phyloP scores from a whole-genome alignment of 441 rosid species.

The Mallotus repandus region DNA sequence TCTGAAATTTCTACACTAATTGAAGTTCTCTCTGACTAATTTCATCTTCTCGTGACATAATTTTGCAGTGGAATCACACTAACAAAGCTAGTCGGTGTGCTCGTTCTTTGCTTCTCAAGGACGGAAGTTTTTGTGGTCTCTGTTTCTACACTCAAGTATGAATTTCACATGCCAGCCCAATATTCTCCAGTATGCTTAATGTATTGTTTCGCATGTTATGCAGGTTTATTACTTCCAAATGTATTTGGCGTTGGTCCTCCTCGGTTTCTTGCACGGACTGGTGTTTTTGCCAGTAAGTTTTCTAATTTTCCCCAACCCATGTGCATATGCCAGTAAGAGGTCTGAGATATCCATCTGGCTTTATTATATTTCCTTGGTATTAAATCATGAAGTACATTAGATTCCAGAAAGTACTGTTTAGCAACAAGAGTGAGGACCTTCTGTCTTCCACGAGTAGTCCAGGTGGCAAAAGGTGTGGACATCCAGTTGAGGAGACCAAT shows the following conservation, averaged over 20 bases:
- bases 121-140: constrained; percentile 96
- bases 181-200: constrained; percentile 1
- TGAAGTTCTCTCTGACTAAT: background rate
- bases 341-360: constrained; percentile 1
- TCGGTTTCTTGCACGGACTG: constrained; percentile 95
- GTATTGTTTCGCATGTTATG: background rate
- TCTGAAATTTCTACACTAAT: background rate
- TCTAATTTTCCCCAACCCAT: background rate
- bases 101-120: constrained; percentile 94
- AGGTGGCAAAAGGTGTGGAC: no score
- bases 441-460: no score
- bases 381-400: background rate
- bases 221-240: constrained; percentile 98
- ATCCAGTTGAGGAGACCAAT: no score
- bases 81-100: constrained; percentile 93
- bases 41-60: constrained; percentile 5
- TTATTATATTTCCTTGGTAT: background rate
- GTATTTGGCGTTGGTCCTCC: constrained; percentile 93
- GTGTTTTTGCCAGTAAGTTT: constrained; percentile 86
- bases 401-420: background rate
- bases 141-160: constrained; percentile 14
- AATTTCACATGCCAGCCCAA: background rate
- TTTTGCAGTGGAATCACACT: constrained; percentile 87
- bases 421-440: background rate
- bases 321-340: background rate